These are phyloP conservation scores for Aristolochia californica DNA, from an alignment of 164 flowering plant genomes.

Conservation along the genomic window DNA sequence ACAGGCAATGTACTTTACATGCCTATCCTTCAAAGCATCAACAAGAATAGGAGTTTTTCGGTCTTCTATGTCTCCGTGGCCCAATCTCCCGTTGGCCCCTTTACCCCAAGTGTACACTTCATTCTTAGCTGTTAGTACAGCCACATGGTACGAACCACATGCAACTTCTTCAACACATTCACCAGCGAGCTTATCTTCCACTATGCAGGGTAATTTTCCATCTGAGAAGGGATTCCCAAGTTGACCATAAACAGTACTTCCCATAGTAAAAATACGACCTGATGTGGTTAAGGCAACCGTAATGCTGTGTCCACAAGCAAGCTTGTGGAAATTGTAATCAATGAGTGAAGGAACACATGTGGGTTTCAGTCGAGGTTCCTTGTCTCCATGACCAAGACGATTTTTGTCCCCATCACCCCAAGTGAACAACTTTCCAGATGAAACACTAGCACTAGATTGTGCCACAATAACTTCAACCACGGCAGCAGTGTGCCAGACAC, in stretches of 20 bases:
- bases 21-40: constrained; percentile 72
- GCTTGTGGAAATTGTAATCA: constrained; percentile 29
- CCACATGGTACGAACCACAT: constrained; percentile 73
- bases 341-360: constrained; percentile 33
- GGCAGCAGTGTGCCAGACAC: constrained; percentile 39
- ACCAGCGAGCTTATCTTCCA: constrained; percentile 20
- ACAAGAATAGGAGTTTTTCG: constrained; percentile 56
- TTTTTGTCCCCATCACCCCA: constrained; percentile 39
- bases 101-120: constrained; percentile 86
- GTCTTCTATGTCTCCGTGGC: constrained; percentile 75
- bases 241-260: constrained; percentile 33
- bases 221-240: constrained; percentile 29
- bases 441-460: constrained; percentile 26
- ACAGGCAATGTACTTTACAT: constrained; percentile 62
- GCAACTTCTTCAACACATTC: constrained; percentile 48
- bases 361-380: constrained; percentile 26
- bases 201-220: constrained; percentile 30
- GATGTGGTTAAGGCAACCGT: constrained; percentile 31
- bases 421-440: constrained; percentile 31
- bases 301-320: constrained; percentile 34
- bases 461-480: constrained; percentile 29
- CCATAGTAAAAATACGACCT: constrained; percentile 30
- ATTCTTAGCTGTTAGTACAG: constrained; percentile 58
- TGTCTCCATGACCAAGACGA: constrained; percentile 37
- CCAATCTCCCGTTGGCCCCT: constrained; percentile 80